A percentile compares a stretch with the other conserved stretches of the same genome.
These are phyloP conservation scores for Penicillium psychrofluorescens DNA, from an alignment of 495 filamentous ascomycete species.

Conservation along the genomic window DNA sequence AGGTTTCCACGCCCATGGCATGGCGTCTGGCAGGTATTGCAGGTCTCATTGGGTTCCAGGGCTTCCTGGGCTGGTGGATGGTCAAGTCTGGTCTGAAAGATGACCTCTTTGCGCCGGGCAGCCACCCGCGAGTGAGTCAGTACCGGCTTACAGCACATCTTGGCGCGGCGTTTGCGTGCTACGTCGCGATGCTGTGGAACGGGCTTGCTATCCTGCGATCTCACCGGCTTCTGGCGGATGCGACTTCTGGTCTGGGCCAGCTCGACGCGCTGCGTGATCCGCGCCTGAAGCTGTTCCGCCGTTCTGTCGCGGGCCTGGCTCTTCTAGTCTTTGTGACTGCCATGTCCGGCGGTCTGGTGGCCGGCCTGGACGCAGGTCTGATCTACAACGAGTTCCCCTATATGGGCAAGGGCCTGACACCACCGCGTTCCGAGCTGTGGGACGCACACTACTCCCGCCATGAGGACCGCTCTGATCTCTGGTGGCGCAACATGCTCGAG, in stretches of 20 bases:
- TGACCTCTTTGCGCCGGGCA: conserved; percentile 85
- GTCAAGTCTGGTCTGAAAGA: conserved; percentile 92
- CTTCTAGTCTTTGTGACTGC: conserved; percentile 79
- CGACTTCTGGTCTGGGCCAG: conserved; percentile 44
- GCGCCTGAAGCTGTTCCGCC: conserved; percentile 61
- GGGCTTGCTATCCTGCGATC: conserved; percentile 78
- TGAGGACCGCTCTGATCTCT: conserved; percentile 68
- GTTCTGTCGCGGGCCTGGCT: conserved; percentile 63
- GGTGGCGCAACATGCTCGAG: conserved; percentile 95
- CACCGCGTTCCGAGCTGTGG: conserved; percentile 76
- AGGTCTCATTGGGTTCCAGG: conserved; percentile 87
- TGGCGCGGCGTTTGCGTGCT: conserved; percentile 82
- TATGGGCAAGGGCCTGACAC: conserved; percentile 79
- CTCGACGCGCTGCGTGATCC: conserved; percentile 57
- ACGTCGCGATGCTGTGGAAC: conserved; percentile 88
- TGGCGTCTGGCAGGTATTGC: conserved; percentile 73
- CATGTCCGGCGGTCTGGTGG: conserved; percentile 89
- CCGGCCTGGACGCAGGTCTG: conserved; percentile 88
- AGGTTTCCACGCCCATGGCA: conserved; percentile 73
- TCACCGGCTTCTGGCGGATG: conserved; percentile 57
- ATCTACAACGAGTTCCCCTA: conserved; percentile 98
- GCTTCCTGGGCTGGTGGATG: conserved; percentile 98
- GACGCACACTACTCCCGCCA: conserved; percentile 77
- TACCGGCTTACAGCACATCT: conserved; percentile 88
- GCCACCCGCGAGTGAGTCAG: conserved; percentile 86